These are phyloP conservation scores for Pestalotiopsis sp. DNA, from an alignment of 2,329 filamentous ascomycete genomes.

Conservation along the genomic window DNA sequence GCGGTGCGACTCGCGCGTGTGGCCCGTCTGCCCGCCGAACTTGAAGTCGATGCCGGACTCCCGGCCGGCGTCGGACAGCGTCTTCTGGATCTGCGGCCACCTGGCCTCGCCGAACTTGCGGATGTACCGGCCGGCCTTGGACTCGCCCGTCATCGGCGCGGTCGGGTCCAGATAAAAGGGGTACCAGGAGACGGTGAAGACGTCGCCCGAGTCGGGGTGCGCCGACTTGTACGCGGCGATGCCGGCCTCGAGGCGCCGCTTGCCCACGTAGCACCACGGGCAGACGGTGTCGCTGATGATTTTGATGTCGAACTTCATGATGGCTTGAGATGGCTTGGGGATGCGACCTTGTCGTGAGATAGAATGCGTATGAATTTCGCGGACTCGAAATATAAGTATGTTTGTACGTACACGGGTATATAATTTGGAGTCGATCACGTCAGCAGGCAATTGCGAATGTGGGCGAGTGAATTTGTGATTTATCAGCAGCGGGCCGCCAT, in stretches of 20 bases:
- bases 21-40: slow-evolving; percentile 65
- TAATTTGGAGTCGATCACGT: not conserved
- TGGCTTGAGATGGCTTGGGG: slow-evolving; percentile 25
- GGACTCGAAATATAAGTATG: not conserved
- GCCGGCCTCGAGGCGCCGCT: slow-evolving; percentile 62
- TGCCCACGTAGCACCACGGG: slow-evolving; percentile 68
- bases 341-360: too few relatives aligned
- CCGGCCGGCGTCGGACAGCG: slow-evolving; percentile 52
- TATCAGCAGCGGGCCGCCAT: not conserved
- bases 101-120: slow-evolving; percentile 61
- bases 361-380: too few relatives aligned
- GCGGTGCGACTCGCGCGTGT: slow-evolving; percentile 66
- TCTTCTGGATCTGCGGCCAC: slow-evolving; percentile 50
- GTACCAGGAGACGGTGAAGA: slow-evolving; percentile 65
- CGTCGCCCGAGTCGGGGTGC: slow-evolving; percentile 56
- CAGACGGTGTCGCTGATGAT: slow-evolving; percentile 69
- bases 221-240: slow-evolving; percentile 57
- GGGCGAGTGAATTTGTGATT: not conserved
- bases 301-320: slow-evolving; percentile 67
- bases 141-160: slow-evolving; percentile 38
- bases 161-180: slow-evolving; percentile 69
- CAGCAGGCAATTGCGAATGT: not conserved
- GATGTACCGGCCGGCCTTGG: slow-evolving; percentile 46
- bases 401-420: not conserved
- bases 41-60: slow-evolving; percentile 64